These are phyloP conservation scores for Cryptococcus floricola DNA, from an alignment of 1,284 basidiomycete species.

Conservation along the genomic window DNA sequence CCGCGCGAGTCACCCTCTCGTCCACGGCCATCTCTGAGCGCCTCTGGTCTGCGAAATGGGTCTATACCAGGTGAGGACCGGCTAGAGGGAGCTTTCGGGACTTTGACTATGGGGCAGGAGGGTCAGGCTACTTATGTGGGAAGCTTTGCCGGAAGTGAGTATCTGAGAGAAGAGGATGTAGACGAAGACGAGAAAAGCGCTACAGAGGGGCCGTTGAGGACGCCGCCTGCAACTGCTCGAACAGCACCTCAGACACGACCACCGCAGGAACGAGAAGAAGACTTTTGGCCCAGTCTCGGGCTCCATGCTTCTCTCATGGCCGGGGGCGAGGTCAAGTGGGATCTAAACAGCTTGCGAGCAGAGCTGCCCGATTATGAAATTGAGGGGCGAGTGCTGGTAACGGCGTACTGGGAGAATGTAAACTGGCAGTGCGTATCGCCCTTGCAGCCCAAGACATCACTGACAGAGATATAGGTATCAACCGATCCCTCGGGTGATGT, in stretches of 20 bases:
- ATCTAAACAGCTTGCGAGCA: conserved; percentile 25
- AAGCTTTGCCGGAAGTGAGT: conserved; percentile 40
- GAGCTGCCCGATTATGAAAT: conserved; percentile 42
- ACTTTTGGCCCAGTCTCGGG: conserved; percentile 10
- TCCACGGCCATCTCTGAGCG: conserved; percentile 1
- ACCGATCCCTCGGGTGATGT: conserved; percentile 36
- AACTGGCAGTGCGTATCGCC: conserved; percentile 44
- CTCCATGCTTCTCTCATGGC: conserved; percentile 14
- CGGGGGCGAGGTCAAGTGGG: conserved; percentile 9
- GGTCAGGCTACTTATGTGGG: conserved; percentile 44
- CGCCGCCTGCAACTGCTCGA: conserved; percentile 16
- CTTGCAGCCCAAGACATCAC: neutral
- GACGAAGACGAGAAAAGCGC: conserved; percentile 2
- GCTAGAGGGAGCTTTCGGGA: conserved; percentile 39
- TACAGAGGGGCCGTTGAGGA: conserved; percentile 3
- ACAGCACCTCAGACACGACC: no score
- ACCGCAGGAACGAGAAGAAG: neutral
- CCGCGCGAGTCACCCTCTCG: conserved; percentile 18
- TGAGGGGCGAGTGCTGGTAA: conserved; percentile 32
- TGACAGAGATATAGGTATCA: conserved; percentile 27
- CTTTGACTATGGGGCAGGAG: conserved; percentile 40
- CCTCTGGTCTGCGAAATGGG: conserved; percentile 2
- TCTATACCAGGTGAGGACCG: conserved; percentile 22
- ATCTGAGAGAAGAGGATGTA: conserved; percentile 27
- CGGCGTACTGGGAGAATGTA: conserved; percentile 48